phyloP scores from a whole-genome alignment of 768 basidiomycete species.

The Leccinum barrowsii region DNA sequence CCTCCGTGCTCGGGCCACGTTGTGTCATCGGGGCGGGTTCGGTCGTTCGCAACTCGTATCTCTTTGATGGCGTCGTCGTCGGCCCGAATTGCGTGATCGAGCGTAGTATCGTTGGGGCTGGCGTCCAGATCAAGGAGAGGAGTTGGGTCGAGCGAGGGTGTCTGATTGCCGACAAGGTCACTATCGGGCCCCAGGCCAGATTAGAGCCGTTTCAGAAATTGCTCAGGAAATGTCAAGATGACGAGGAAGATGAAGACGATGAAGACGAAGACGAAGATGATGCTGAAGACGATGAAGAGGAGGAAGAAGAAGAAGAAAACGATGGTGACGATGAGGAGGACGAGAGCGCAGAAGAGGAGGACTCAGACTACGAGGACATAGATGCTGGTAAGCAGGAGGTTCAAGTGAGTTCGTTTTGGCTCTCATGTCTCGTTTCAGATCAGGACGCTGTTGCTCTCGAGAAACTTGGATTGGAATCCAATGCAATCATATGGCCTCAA shows the following conservation, averaged over 20 bases:
- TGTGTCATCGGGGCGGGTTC: slow-evolving; percentile 72
- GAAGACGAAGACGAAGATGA: slow-evolving; percentile 26
- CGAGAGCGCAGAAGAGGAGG: slow-evolving; percentile 32
- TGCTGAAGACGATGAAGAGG: slow-evolving; percentile 19
- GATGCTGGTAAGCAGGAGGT: slow-evolving; percentile 55
- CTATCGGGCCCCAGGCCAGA: slow-evolving; percentile 67
- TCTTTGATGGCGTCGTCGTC: slow-evolving; percentile 76
- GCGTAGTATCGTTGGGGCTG: slow-evolving; percentile 77
- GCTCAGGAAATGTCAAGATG: slow-evolving; percentile 45
- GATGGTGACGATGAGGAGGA: slow-evolving; percentile 28
- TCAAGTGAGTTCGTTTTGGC: background rate
- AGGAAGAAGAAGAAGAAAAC: slow-evolving; percentile 2
- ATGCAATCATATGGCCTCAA: slow-evolving; percentile 82
- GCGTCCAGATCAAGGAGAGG: slow-evolving; percentile 66
- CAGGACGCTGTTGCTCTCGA: slow-evolving; percentile 43
- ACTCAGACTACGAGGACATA: slow-evolving; percentile 65
- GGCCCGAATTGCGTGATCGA: slow-evolving; percentile 70
- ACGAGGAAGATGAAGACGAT: slow-evolving; percentile 34
- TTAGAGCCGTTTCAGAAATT: slow-evolving; percentile 71
- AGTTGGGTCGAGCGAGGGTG: slow-evolving; percentile 70
- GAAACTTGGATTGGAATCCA: slow-evolving; percentile 63
- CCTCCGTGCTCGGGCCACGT: slow-evolving; percentile 76
- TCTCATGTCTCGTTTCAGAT: slow-evolving; percentile 33
- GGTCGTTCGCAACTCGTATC: slow-evolving; percentile 70
- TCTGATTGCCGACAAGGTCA: slow-evolving; percentile 78